Evolutionary conservation across 176 grass and related monocot genomes (phyloP), one percentile per base, ranked within the genome.

Genomic region (Stipa capillata): DNA sequence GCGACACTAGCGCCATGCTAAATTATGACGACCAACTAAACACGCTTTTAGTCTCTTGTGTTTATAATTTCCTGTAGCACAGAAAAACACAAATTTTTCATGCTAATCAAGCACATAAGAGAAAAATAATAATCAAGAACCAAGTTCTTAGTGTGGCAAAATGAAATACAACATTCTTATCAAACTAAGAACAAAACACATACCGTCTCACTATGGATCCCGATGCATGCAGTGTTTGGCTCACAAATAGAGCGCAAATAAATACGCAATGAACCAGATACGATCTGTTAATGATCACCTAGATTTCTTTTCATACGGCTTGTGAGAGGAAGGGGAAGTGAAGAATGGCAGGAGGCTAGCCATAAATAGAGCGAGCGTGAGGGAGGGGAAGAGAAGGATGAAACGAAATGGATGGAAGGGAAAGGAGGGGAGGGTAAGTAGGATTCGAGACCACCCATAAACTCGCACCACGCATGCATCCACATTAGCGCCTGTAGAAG

Each of bases 381-480:
- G 50, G 24, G 36, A 48, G 79, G 64, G 51, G 40, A 45, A 43
- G 52, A 51, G 18, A 21, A 52, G 42, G 21, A 20, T 18, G 15
- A 5, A 12, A 1, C 2, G 15, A 34, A 44, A 45, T 36, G 57
- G 75, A 55, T 59, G 74, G 20, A 42, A 84, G 41, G 48, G 58
- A 73, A 88, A 56, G 74, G 80, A 67, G 42, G 68, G n/a, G 86
- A 84, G 81, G 20, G 51, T 49, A 84, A 74, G 41, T 74, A 88
- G 86, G 81, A 11, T 25, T 20, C 1, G 13, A 41, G 49, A 18
- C 50, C 59, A 79, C 15, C 75, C 0, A 39, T 4, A 60, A 83
- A 66, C 41, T 58, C 67, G 57, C 57, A 16, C 3, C 47, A 18
- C 31, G 56, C 4, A 15, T 37, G 32, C 10, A 15, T 31, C 11